Percentiles rank a stretch among this genome's conserved stretches.
These are phyloP conservation scores for Arachnopeziza araneosa DNA, from an alignment of 2,329 filamentous ascomycete species.

Conservation along the genomic window DNA sequence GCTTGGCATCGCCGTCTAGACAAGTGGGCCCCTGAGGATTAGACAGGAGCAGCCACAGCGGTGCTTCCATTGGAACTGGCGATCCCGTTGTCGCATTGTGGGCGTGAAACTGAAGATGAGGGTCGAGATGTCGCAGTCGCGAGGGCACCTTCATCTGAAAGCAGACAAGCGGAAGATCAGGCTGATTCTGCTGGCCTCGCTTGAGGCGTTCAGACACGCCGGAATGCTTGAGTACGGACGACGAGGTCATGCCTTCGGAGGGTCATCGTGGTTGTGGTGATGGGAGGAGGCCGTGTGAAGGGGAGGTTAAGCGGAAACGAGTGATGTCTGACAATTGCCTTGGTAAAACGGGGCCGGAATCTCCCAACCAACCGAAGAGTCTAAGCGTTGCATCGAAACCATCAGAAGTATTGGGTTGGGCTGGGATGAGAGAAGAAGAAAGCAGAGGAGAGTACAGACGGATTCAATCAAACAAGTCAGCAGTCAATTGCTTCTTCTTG, in stretches of 20 bases:
- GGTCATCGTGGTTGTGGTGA: not conserved
- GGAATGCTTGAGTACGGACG: slow-evolving; percentile 3
- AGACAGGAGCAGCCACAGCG: slow-evolving; percentile 13
- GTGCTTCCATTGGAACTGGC: slow-evolving; percentile 21
- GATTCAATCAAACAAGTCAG: not conserved
- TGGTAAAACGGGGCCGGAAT: slow-evolving; percentile 19
- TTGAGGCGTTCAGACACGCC: slow-evolving; percentile 7
- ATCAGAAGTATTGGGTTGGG: slow-evolving; percentile 5
- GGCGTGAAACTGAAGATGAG: slow-evolving; percentile 28
- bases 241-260: not conserved
- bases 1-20: slow-evolving; percentile 25
- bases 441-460: not conserved
- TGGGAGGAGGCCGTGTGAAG: not conserved
- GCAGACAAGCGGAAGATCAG: slow-evolving; percentile 16
- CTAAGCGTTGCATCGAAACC: slow-evolving; percentile 10
- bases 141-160: slow-evolving; percentile 21
- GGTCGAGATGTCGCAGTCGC: slow-evolving; percentile 22
- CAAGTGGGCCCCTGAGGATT: slow-evolving; percentile 12
- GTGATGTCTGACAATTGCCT: slow-evolving; percentile 16
- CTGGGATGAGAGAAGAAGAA: not conserved
- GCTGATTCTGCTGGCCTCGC: slow-evolving; percentile 13
- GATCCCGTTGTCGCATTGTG: slow-evolving; percentile 28
- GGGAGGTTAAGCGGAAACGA: slow-evolving; percentile 22
- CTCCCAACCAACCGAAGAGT: slow-evolving; percentile 6
- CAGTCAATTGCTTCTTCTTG: not conserved